Percentiles rank a stretch among this genome's conserved stretches.
phyloP scores from a whole-genome alignment of 805 yeast genomes.

The Kuraishia hungarica region DNA sequence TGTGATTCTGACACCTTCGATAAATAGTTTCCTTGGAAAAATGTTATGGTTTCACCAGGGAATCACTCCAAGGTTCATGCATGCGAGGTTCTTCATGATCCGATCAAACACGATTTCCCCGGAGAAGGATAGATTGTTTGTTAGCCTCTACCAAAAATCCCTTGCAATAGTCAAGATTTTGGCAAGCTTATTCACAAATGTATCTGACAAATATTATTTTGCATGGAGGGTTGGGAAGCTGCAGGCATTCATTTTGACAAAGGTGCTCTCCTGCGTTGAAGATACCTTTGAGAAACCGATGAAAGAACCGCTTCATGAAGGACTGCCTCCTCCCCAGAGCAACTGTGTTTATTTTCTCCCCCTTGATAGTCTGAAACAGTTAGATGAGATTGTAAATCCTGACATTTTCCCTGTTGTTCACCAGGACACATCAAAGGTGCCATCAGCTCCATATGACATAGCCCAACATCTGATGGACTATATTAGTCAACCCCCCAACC shows the following conservation, averaged over 20 bases:
- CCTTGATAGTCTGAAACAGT: not conserved
- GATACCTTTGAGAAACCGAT: not conserved
- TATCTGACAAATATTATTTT: not conserved
- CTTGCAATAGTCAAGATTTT: not conserved
- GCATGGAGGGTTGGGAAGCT: slow-evolving; percentile 1
- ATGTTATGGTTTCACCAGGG: not conserved
- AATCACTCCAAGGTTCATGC: not conserved
- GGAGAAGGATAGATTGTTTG: not conserved
- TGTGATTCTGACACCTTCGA: slow-evolving; percentile 30
- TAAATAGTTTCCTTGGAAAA: not conserved
- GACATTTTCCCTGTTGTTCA: not conserved
- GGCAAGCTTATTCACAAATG: not conserved
- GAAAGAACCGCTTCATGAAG: not conserved
- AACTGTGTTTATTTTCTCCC: not conserved
- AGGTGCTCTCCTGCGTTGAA: not conserved
- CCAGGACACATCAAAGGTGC: not conserved
- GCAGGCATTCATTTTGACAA: not conserved
- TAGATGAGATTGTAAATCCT: not conserved
- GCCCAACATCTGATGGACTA: not conserved
- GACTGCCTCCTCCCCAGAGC: not conserved
- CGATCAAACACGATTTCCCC: not conserved
- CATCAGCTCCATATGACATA: not conserved
- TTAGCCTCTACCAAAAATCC: not conserved
- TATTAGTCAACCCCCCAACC: not conserved
- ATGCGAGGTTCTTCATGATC: not conserved